Evolutionary conservation across 148 eudicot species (phyloP).

Genomic region (Camellia granthamiana): DNA sequence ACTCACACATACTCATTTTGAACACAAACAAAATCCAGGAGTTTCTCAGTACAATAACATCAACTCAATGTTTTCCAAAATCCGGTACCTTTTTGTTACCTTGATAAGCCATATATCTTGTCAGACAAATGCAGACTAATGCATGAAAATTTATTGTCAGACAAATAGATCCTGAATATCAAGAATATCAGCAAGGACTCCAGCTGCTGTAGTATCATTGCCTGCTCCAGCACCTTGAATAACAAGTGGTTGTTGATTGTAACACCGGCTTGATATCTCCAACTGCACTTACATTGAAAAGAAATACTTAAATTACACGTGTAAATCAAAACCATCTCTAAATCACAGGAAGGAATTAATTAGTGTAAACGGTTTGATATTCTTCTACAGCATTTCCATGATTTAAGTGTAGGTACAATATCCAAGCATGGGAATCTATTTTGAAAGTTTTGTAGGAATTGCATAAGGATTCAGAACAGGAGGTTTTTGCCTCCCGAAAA

Average conservation of each 20-base stretch:
- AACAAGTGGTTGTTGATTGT: constrained; percentile 75
- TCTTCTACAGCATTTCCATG: neutral
- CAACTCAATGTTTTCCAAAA: neutral
- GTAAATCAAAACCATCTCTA: too few species aligned
- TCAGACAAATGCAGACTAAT: constrained; percentile 31
- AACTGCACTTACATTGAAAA: constrained; percentile 45
- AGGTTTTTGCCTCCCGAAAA: neutral
- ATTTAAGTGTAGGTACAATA: neutral
- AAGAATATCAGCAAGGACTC: constrained; percentile 92
- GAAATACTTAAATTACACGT: neutral
- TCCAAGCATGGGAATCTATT: neutral
- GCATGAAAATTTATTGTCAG: constrained; percentile 8
- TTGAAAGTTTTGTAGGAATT: neutral
- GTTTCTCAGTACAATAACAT: neutral
- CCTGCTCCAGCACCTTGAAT: constrained; percentile 99
- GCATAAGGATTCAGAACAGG: neutral
- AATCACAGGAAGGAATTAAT: neutral
- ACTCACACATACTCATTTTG: neutral
- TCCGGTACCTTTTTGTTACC: neutral
- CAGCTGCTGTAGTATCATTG: constrained; percentile 96
- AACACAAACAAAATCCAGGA: neutral
- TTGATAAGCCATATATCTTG: neutral
- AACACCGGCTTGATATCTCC: constrained; percentile 90
- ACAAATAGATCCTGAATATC: constrained; percentile 78
- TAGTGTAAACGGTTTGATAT: neutral